Evolutionary conservation across 164 flowering plant genomes (phyloP), one percentile per base, ranked within the genome.

Genomic region (Nymphaea thermarum): DNA sequence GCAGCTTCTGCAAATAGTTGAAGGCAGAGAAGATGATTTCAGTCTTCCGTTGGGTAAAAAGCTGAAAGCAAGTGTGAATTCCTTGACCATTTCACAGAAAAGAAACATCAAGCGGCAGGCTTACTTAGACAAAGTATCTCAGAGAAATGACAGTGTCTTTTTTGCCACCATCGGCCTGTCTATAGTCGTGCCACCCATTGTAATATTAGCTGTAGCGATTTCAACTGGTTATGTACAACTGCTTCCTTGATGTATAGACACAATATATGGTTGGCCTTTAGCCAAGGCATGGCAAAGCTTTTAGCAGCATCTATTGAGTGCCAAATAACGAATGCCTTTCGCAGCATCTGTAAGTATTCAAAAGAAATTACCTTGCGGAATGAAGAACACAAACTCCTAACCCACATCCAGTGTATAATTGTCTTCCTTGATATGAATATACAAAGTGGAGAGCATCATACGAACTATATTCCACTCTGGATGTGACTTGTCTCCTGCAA

Each of bases 71-170:
- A 87, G 80, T 73, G 75, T 79, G 17, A 83, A 80, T 71, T 80
- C 86, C 78, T 75, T 91, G 67, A 91, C 98, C 14, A 76, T 75
- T 62, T 89, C 98, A 3, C 96, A 94, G 82, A 94, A 86, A 82
- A 83, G 98, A 75, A 94, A 94, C 75, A 94, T 94, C 79, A 86
- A 45, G 73, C 80, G 98, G 76, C 97, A 94, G 76, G 71, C 88
- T 60, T 89, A 91, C 84, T 75, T 94, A 72, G 68, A 89, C 67
- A 78, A 83, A 72, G 97, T 94, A 4, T 94, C 98, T 68, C 79
- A 73, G 74, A 91, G 98, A 82, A 94, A 94, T 70, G 97, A 94
- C 66, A 75, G 85, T 0, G 75, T 73, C 73, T 88, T 94, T 86
- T 94, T 87, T 72, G 87, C 94, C 67, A 87, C 97, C 25, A 77